Base-by-base conservation (phyloP, 2,329 filamentous ascomycete genomes). In the Byssoonygena ceratinophila region DNA sequence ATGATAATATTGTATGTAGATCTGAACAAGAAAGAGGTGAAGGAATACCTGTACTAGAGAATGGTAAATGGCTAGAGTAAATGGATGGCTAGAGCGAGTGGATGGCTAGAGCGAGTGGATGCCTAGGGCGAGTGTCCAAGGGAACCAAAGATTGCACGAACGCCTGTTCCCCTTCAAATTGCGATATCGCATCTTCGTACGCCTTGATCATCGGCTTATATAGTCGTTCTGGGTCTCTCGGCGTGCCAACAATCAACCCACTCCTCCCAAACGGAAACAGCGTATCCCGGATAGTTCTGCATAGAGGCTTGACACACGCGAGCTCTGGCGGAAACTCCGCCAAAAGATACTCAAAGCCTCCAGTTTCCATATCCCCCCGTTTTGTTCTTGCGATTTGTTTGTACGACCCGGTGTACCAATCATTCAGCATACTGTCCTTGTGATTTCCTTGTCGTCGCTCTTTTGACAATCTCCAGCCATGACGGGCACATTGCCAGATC, bases 341-440 rank as follows among this genome's bases (percentile, higher is more conserved):
- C 36, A 63, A 54, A 20, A 64, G 51, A 5, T 53, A 37, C 36
- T 62, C 52, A 60, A 65, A 64, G 36, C 54, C 12, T 46, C 53
- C 53, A 51, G 55, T 56, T 43, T 41, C 41, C 32, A 62, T 60
- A 40, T 59, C 5, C 9, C 54, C 39, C 16, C 29, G 2, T 57
- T 64, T 64, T 2, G 20, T 54, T 12, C 27, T 51, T 4, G 57
- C 56, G 55, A 64, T 66, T 36, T 63, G 41, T 50, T 46, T 45
- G 55, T 62, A 64, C 27, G 9, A 59, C 37, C 60, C 55, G 45
- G 54, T 61, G 58, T 65, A 66, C 59, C 56, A 66, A 48, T 53
- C 36, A 9, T 11, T 56, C n/a, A 62, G 47, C 23, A 27, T 39
- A 53, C 50, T 60, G 2, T 23, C 11, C 9, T 22, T 31, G 25